A percentile compares a stretch with the other conserved stretches of the same genome.
These are phyloP conservation scores for Clausena lansium DNA, from an alignment of 345 rosid species.

Conservation along the genomic window DNA sequence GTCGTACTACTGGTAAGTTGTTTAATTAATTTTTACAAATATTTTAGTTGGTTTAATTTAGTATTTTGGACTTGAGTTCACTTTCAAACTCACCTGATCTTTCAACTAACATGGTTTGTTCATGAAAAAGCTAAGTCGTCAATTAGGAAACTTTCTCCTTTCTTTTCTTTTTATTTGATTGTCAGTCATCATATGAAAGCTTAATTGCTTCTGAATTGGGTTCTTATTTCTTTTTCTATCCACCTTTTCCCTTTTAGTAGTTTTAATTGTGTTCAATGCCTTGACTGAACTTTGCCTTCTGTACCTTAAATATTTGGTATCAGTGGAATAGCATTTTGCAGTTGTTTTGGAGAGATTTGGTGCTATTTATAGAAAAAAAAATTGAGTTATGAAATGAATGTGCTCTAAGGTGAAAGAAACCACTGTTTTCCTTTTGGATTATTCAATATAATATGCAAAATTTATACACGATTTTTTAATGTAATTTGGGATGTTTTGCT, in stretches of 20 bases:
- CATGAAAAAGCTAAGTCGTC: neutral
- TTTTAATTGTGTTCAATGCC: neutral
- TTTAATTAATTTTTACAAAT: neutral
- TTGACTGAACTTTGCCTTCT: neutral
- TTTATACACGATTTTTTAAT: neutral
- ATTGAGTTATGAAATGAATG: neutral
- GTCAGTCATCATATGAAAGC: neutral
- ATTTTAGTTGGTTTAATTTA: neutral
- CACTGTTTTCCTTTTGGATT: neutral
- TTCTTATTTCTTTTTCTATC: neutral
- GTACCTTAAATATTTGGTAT: neutral
- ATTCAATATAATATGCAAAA: neutral
- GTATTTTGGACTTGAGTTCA: neutral
- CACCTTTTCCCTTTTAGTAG: neutral
- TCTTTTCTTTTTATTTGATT: neutral
- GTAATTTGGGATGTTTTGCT: neutral
- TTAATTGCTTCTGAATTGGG: neutral
- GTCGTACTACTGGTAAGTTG: conserved; percentile 52
- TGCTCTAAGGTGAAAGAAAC: neutral
- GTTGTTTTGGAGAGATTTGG: neutral
- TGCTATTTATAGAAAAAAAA: neutral
- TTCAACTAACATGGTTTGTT: neutral
- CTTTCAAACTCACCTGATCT: neutral
- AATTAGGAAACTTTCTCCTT: neutral
- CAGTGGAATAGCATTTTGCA: neutral